Percentiles rank a stretch among this genome's conserved stretches.
phyloP scores from a whole-genome alignment of 2,329 filamentous ascomycete genomes.

The Botrytis sinoallii region DNA sequence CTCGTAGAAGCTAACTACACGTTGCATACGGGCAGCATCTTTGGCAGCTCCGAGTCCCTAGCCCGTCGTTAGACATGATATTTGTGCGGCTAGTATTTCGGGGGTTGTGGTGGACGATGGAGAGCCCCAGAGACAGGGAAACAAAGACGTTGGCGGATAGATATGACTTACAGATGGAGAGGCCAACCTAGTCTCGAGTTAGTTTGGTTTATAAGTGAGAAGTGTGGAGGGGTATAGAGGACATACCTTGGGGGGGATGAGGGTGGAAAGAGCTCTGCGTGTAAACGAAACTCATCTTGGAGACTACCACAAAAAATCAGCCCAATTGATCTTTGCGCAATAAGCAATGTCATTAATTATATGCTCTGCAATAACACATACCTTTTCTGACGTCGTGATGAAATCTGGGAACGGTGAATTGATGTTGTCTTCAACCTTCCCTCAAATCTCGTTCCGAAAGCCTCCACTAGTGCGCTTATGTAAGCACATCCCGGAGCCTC shows the following conservation, averaged over 20 bases:
- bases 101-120: neutral
- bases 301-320: conserved; percentile 38
- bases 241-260: conserved; percentile 96
- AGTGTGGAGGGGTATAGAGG: conserved; percentile 4
- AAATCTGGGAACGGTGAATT: conserved; percentile 23
- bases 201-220: conserved; percentile 15
- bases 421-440: conserved; percentile 23
- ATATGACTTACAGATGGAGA: conserved; percentile 38
- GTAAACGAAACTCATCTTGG: conserved; percentile 88
- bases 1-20: conserved; percentile 98
- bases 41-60: conserved; percentile 92
- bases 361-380: conserved; percentile 23
- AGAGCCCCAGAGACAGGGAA: neutral
- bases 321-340: conserved; percentile 28
- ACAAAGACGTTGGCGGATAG: neutral
- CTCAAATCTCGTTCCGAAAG: conserved; percentile 28
- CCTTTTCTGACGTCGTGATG: conserved; percentile 36
- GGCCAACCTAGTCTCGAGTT: conserved; percentile 35
- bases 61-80: neutral
- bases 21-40: conserved; percentile 96
- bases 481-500: conserved; percentile 24
- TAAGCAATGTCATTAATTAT: neutral
- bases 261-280: conserved; percentile 90
- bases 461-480: conserved; percentile 25
- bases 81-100: neutral